Percentiles rank a stretch among this genome's conserved stretches.
Conservation (phyloP, 495 filamentous ascomycete species). For the Xylaria telfairii region DNA sequence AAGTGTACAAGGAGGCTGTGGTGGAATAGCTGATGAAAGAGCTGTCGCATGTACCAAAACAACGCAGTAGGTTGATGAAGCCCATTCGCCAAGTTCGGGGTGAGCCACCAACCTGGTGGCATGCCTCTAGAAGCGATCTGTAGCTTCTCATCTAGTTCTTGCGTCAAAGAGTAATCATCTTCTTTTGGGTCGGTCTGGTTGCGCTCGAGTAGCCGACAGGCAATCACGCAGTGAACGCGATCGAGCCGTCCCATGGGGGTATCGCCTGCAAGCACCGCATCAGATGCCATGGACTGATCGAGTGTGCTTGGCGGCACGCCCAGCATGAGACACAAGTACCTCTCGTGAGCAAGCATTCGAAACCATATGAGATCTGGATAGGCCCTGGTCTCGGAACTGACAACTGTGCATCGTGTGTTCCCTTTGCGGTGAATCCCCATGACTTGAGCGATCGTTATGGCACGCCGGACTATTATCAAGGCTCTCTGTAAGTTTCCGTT, state of each 20-base stretch:
- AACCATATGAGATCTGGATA: constrained; percentile 43
- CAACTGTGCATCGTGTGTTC: constrained; percentile 27
- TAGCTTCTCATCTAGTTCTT: constrained; percentile 36
- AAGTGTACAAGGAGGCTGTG: constrained; percentile 31
- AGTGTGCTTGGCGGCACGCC: constrained; percentile 38
- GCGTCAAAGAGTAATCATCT: constrained; percentile 32
- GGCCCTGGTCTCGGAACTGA: constrained; percentile 22
- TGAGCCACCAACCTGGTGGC: constrained; percentile 40
- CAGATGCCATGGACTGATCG: constrained; percentile 31
- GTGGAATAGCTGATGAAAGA: constrained; percentile 29
- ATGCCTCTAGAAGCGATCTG: constrained; percentile 26
- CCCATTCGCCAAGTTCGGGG: constrained; percentile 32
- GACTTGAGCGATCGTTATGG: constrained; percentile 46
- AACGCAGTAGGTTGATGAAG: constrained; percentile 5
- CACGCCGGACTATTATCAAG: constrained; percentile 53
- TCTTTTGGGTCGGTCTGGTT: constrained; percentile 33
- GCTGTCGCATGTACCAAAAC: constrained; percentile 32
- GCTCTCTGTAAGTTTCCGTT: constrained; percentile 51
- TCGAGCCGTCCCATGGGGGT: constrained; percentile 38
- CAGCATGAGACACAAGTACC: constrained; percentile 39
- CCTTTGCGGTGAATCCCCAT: constrained; percentile 51
- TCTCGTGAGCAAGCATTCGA: constrained; percentile 41
- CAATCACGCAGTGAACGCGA: constrained; percentile 39
- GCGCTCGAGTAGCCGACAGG: constrained; percentile 41
- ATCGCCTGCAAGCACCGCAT: constrained; percentile 26